Evolutionary conservation across 2,329 filamentous ascomycete genomes (phyloP).

Genomic region (Sclerotinia nivalis): DNA sequence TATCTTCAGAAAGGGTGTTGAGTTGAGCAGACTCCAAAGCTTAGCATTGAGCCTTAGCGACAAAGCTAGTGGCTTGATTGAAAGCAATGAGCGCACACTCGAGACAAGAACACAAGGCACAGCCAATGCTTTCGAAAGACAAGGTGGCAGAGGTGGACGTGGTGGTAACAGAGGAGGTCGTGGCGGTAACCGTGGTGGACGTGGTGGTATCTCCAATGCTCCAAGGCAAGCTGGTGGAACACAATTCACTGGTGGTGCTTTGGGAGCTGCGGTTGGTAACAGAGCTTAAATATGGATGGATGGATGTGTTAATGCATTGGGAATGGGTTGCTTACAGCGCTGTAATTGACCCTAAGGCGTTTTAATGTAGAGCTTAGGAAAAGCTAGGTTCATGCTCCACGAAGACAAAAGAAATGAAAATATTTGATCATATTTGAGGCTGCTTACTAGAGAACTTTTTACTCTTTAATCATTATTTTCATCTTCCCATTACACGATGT

Average conservation of each 20-base stretch:
- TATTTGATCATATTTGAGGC: slow-evolving; percentile 6
- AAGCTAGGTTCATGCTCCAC: slow-evolving; percentile 30
- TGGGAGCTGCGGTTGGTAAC: slow-evolving; percentile 61
- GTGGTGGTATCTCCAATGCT: slow-evolving; percentile 57
- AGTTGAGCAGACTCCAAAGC: slow-evolving; percentile 93
- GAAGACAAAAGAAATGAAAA: slow-evolving; percentile 17
- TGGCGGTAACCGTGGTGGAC: slow-evolving; percentile 59
- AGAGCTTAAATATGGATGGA: slow-evolving; percentile 50
- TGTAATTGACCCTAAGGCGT: slow-evolving; percentile 39
- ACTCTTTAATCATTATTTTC: not conserved
- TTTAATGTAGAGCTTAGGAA: slow-evolving; percentile 40
- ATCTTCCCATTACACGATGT: not conserved
- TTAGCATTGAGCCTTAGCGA: slow-evolving; percentile 91
- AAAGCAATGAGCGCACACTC: slow-evolving; percentile 94
- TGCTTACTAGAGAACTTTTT: not conserved
- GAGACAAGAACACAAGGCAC: slow-evolving; percentile 97
- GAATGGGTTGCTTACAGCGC: slow-evolving; percentile 35
- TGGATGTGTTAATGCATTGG: slow-evolving; percentile 40
- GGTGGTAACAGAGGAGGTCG: slow-evolving; percentile 67
- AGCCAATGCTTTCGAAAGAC: slow-evolving; percentile 90
- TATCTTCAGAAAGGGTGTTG: slow-evolving; percentile 99
- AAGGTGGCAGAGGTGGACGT: slow-evolving; percentile 74
- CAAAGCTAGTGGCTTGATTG: slow-evolving; percentile 94
- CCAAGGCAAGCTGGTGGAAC: slow-evolving; percentile 71
- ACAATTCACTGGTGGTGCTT: slow-evolving; percentile 78